Evolutionary conservation across 2,329 filamentous ascomycete species (phyloP).

Genomic region (Tolypocladium endophyticum): DNA sequence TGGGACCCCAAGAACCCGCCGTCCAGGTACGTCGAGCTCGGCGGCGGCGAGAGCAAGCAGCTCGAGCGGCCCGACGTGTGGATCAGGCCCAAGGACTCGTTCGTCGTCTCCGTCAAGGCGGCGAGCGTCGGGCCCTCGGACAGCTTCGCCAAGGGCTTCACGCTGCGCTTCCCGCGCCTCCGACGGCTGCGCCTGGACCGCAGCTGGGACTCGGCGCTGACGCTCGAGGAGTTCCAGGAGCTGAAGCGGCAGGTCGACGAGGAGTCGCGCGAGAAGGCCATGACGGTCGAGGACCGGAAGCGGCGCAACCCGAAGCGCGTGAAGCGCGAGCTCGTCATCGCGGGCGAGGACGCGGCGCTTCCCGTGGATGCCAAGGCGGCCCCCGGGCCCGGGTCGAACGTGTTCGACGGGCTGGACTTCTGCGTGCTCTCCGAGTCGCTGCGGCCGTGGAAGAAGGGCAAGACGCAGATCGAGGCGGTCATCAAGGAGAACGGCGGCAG

Average conservation of each 20-base stretch:
- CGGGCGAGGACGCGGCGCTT: slow-evolving; percentile 48
- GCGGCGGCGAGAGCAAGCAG: slow-evolving; percentile 59
- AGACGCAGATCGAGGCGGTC: slow-evolving; percentile 67
- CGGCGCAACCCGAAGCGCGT: slow-evolving; percentile 45
- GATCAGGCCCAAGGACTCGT: slow-evolving; percentile 81
- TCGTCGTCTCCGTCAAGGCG: slow-evolving; percentile 84
- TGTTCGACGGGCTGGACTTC: slow-evolving; percentile 72
- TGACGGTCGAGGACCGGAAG: slow-evolving; percentile 64
- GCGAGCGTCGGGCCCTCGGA: slow-evolving; percentile 66
- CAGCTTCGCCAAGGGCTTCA: slow-evolving; percentile 65
- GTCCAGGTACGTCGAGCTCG: slow-evolving; percentile 67
- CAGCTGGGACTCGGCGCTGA: slow-evolving; percentile 70
- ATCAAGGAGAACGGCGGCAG: slow-evolving; percentile 76
- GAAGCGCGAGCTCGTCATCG: slow-evolving; percentile 60
- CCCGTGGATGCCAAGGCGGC: slow-evolving; percentile 17
- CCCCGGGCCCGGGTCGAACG: slow-evolving; percentile 36
- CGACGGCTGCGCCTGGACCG: slow-evolving; percentile 74
- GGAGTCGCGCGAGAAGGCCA: slow-evolving; percentile 62
- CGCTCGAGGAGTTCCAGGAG: slow-evolving; percentile 65
- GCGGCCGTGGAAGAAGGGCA: slow-evolving; percentile 61
- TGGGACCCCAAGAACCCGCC: slow-evolving; percentile 76
- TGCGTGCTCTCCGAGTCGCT: slow-evolving; percentile 72
- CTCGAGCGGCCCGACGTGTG: slow-evolving; percentile 79
- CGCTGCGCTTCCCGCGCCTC: slow-evolving; percentile 85
- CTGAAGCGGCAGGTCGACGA: slow-evolving; percentile 59